These are phyloP conservation scores for Blastobotrys elegans DNA, from an alignment of 1,139 yeast species.

Conservation along the genomic window DNA sequence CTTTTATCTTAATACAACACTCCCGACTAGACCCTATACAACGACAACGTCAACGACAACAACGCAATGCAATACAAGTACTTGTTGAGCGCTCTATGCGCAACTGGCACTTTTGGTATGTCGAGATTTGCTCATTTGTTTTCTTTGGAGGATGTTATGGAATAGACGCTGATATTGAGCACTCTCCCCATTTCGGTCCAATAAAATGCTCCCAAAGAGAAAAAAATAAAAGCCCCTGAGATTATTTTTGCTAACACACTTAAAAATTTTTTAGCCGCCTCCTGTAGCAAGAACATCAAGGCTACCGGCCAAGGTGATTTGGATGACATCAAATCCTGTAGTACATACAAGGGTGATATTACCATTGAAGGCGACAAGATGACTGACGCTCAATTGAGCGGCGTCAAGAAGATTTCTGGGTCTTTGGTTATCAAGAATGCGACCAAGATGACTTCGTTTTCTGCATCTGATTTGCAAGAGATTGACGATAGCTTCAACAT, in stretches of 20 bases:
- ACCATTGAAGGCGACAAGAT: conserved; percentile 49
- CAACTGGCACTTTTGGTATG: conserved; percentile 23
- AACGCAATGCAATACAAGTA: conserved; percentile 18
- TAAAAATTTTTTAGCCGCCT: conserved; percentile 6
- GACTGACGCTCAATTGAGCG: conserved; percentile 45
- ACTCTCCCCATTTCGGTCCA: neutral
- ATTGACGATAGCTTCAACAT: conserved; percentile 68
- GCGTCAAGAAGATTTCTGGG: conserved; percentile 71
- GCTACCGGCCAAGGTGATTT: conserved; percentile 69
- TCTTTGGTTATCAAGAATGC: conserved; percentile 63
- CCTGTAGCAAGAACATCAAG: conserved; percentile 16
- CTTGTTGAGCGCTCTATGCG: conserved; percentile 21
- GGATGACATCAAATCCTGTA: conserved; percentile 67
- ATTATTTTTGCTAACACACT: too few relatives aligned
- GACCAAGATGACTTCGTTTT: conserved; percentile 53
- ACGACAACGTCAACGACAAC: neutral
- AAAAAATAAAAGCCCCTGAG: too few relatives aligned
- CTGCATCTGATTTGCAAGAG: conserved; percentile 73
- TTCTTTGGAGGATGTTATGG: too few relatives aligned
- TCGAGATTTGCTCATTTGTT: too few relatives aligned
- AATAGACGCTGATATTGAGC: neutral
- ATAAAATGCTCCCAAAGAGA: neutral
- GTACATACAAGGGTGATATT: conserved; percentile 76
- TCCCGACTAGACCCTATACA: neutral
- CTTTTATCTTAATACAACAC: neutral